Evolutionary conservation across 2,329 filamentous ascomycete genomes (phyloP), one percentile per base, ranked within the genome.

Genomic region (Microcyclospora tardicrescens): DNA sequence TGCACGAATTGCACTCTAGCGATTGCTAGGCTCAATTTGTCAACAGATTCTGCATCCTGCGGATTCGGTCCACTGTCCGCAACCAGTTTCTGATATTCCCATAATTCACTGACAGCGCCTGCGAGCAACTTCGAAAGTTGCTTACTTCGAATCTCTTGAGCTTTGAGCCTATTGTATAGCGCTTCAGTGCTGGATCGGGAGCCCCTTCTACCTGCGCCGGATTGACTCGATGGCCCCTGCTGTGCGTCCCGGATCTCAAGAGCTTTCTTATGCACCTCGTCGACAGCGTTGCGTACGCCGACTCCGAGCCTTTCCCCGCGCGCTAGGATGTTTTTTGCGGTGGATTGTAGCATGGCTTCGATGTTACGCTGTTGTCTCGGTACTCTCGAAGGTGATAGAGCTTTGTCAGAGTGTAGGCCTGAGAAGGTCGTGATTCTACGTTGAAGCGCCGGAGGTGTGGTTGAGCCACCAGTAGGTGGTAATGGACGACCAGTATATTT

Each of bases 251-350:
- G 79, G 27, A 81, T 67, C 24, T 71, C 72, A 51, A 81, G 73
- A 47, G 87, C 75, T 47, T 85, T 86, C 51, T 81, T 81, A 43
- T 75, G 74, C 36, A 89, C 80, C 59, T 93, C 84, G 8, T 78
- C 79, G 54, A 91, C 73, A 13, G 84, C 83, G 48, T 84, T 82
- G n/a, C 84, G 73, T 6, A 91, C 76, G 54, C 85, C 86, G 40
- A 91, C 80, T 6, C 82, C 82, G 44, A 86, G 75, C 52, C 77
- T 80, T 58, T 87, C 81, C 37, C 83, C 73, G 27, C 75, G 71
- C 50, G 84, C 77, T 28, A 85, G 66, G 12, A 89, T 77, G 37
- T 77, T 78, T 54, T 80, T 83, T 14, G 83, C 81, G 3, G 84
- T 83, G 12, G 79, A 80, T 53, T 86, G 81, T 19, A 91, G 70